Percentiles rank a stretch among this genome's conserved stretches.
Conservation (phyloP, 2,329 filamentous ascomycete species). For the Aspergillus pseudoglaucus region DNA sequence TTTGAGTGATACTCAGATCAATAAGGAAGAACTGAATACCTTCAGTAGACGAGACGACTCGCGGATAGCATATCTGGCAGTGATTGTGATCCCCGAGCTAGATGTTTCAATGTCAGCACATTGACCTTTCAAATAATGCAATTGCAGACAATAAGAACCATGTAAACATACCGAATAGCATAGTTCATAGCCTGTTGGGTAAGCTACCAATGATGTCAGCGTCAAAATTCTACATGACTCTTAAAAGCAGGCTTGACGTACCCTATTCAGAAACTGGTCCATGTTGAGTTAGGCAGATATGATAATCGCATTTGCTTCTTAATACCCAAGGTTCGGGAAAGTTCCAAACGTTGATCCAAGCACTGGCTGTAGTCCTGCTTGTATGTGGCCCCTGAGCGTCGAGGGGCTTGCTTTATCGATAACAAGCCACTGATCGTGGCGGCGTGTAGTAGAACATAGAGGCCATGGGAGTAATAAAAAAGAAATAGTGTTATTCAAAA, state of each 20-base stretch:
- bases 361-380: neutral
- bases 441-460: neutral
- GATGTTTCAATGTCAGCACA: slow-evolving; percentile 5
- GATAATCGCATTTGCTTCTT: neutral
- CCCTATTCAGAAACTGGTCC: slow-evolving; percentile 62
- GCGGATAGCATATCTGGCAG: slow-evolving; percentile 74
- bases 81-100: slow-evolving; percentile 73
- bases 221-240: slow-evolving; percentile 11
- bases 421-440: slow-evolving; percentile 13
- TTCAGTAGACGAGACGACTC: slow-evolving; percentile 74
- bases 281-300: slow-evolving; percentile 43
- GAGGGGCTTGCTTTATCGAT: slow-evolving; percentile 16
- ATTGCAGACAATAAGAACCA: neutral
- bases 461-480: neutral
- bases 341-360: neutral
- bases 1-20: neutral
- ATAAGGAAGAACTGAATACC: slow-evolving; percentile 26
- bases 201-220: slow-evolving; percentile 38
- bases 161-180: slow-evolving; percentile 58
- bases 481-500: too few species aligned
- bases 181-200: slow-evolving; percentile 83
- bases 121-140: neutral
- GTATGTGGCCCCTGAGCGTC: slow-evolving; percentile 6
- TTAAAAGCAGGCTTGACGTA: slow-evolving; percentile 25
- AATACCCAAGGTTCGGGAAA: neutral